phyloP scores from a whole-genome alignment of 2,329 filamentous ascomycete genomes.

The Colletotrichum sp. region DNA sequence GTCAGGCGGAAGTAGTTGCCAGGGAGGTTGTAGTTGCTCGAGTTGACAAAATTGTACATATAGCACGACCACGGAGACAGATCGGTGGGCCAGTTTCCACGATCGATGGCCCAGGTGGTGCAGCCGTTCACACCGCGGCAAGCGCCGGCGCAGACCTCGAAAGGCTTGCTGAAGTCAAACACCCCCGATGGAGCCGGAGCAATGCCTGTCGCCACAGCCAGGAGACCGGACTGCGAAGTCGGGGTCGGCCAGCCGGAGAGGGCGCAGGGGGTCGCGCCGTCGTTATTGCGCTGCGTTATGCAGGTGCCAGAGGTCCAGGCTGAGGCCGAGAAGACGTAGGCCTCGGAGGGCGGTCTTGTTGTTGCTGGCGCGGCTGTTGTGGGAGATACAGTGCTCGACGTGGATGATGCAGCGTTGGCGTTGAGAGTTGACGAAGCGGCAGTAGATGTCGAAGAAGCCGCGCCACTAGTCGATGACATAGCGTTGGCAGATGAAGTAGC shows the following conservation, averaged over 20 bases:
- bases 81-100: neutral
- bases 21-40: neutral
- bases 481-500: neutral
- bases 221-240: neutral
- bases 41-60: neutral
- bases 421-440: neutral
- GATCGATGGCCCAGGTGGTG: neutral
- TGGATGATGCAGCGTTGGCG: neutral
- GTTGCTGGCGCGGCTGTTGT: neutral
- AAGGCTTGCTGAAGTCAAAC: neutral
- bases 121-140: neutral
- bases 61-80: neutral
- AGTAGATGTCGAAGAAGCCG: neutral
- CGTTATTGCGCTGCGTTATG: neutral
- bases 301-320: neutral
- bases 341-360: neutral
- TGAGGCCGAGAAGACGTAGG: neutral
- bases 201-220: neutral
- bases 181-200: neutral
- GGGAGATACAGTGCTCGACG: neutral
- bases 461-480: neutral
- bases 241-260: conserved; percentile 4
- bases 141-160: neutral
- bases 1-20: neutral
- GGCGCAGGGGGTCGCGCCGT: neutral